Evolutionary conservation across 2,329 filamentous ascomycete species (phyloP).

Genomic region (Cryphonectria naterciae): DNA sequence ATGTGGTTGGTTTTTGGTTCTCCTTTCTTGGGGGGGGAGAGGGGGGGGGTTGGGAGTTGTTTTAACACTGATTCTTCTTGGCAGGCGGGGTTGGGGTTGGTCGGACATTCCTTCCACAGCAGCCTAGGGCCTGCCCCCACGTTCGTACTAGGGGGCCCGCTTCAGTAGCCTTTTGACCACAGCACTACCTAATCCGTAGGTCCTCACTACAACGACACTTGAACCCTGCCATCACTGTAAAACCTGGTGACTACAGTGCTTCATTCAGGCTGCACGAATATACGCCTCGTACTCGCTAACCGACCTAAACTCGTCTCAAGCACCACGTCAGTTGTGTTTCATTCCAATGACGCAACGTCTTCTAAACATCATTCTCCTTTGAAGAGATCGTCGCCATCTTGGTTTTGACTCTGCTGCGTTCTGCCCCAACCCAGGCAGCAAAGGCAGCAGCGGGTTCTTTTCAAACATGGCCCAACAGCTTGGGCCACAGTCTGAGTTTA

Average conservation of each 20-base stretch:
- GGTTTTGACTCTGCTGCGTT: neutral
- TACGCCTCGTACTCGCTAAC: neutral
- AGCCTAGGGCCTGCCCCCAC: neutral
- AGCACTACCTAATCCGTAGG: neutral
- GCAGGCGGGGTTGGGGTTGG: neutral
- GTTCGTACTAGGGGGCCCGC: neutral
- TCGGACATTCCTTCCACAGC: neutral
- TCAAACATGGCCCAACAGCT: constrained; percentile 25
- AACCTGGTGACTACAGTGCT: neutral
- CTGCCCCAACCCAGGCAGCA: constrained; percentile 12
- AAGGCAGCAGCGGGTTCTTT: neutral
- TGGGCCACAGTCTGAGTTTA: constrained; percentile 29
- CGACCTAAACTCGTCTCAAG: neutral
- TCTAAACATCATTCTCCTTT: neutral
- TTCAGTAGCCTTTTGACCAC: neutral
- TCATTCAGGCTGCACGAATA: neutral
- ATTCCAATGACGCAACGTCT: neutral
- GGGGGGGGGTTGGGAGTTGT: neutral
- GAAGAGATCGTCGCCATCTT: neutral
- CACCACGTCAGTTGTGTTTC: neutral
- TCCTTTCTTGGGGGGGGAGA: too few species aligned
- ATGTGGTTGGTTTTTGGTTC: neutral
- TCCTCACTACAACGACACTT: neutral
- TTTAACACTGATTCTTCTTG: neutral
- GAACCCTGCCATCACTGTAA: constrained; percentile 1